Base-by-base conservation (phyloP, 1,284 basidiomycete genomes). In the Thelephora terrestris region DNA sequence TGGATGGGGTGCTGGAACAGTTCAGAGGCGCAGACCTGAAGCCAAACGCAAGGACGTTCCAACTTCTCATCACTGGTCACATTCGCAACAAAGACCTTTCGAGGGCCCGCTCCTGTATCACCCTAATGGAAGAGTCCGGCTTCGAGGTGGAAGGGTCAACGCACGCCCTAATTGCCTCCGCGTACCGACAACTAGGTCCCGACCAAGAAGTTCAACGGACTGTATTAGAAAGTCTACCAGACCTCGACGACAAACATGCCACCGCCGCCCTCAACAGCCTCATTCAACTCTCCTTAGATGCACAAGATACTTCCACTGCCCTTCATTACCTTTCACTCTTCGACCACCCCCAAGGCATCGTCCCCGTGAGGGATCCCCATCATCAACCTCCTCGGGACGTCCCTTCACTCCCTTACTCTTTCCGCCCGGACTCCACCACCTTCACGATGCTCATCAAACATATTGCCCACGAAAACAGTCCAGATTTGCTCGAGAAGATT, bases 401-500 rank as follows among this genome's bases (percentile, higher is more conserved):
- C 50, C 16, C 40, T 46, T 24, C 18, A 24, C 36, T 12, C 32
- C 37, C 25, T 14, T 25, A 52, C 32, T 43, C 32, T 35, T 47
- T 75, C 25, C 50, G 49, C 38, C 76, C 79, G 17, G 74, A 83
- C 55, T 68, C 73, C 6, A 67, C 69, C 9, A 88, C 85, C 2
- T 84, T 78, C 63, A 74, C 76, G 9, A 75, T 81, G 27, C 69
- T 85, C 52, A 74, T 86, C 58, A 74, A 79, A 56, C 70, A 78
- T 53, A 61, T 79, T 46, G 71, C 74, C n/a, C 62, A 57, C 17
- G 65, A 64, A 36, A 63, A 64, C 29, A 70, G 79, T 54, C 29
- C 29, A 12, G 29, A 32, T 32, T 32, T 32, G 14, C 61, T 77
- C 20, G 50, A 64, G n/a, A 67, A 68, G 38, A 70, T 76, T 7